Conservation (phyloP, 2,329 filamentous ascomycete species). For the Lomentospora prolificans region DNA sequence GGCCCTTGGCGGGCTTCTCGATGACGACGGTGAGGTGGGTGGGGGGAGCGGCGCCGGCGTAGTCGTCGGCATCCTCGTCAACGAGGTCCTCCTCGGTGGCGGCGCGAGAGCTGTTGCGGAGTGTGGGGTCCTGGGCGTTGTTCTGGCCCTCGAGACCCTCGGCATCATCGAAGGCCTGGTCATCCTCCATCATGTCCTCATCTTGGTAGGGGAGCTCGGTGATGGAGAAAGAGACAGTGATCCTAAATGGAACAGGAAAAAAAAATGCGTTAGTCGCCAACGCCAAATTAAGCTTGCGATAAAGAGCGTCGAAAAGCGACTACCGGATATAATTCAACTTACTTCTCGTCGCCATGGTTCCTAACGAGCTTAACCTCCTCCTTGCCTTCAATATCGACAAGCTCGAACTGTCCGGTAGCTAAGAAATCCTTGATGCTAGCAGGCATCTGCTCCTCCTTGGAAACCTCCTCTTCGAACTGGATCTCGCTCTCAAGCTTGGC, state of each 20-base stretch:
- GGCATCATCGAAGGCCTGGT: conserved; percentile 44
- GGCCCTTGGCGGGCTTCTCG: conserved; percentile 65
- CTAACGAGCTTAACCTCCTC: conserved; percentile 82
- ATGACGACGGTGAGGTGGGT: conserved; percentile 78
- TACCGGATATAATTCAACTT: conserved; percentile 25
- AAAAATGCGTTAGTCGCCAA: too few relatives aligned
- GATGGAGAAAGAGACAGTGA: conserved; percentile 76
- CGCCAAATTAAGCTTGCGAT: too few relatives aligned
- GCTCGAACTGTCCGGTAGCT: conserved; percentile 73
- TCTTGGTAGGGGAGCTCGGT: conserved; percentile 65
- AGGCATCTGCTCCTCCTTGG: conserved; percentile 60
- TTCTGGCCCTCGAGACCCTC: conserved; percentile 32
- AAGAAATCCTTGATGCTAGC: conserved; percentile 79
- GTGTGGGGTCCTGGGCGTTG: conserved; percentile 42
- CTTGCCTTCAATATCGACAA: conserved; percentile 71
- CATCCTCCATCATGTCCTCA: conserved; percentile 48
- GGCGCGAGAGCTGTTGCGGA: conserved; percentile 44
- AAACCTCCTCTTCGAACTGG: conserved; percentile 72
- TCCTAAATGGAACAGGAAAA: conserved; percentile 25
- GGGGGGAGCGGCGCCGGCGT: conserved; percentile 55
- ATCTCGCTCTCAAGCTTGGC: conserved; percentile 81
- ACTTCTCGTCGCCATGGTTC: conserved; percentile 82
- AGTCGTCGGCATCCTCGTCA: conserved; percentile 38
- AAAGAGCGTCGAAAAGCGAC: too few relatives aligned
- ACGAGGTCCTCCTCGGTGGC: conserved; percentile 42